phyloP scores from a whole-genome alignment of 1,139 yeast genomes.

The Zygosaccharomyces pseudobailii region DNA sequence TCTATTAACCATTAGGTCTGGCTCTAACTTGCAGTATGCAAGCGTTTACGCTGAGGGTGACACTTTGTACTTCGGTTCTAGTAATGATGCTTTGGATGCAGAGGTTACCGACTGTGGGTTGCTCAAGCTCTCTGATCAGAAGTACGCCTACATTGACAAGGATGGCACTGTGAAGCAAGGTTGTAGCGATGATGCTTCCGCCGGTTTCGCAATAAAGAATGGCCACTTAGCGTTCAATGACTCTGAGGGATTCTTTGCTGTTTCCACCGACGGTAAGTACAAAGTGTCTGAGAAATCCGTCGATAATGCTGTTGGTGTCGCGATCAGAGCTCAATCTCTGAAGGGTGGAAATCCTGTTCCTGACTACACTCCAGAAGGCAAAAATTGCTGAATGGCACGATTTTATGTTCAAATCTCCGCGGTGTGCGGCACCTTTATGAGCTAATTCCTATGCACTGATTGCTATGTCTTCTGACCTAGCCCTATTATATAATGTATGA shows the following conservation, averaged over 20 bases:
- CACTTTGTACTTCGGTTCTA: slow-evolving; percentile 16
- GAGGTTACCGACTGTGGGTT: slow-evolving; percentile 33
- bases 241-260: slow-evolving; percentile 23
- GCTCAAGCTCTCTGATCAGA: slow-evolving; percentile 27
- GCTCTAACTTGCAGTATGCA: slow-evolving; percentile 32
- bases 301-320: slow-evolving; percentile 14
- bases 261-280: slow-evolving; percentile 14
- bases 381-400: background rate
- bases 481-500: too few species aligned
- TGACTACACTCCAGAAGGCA: slow-evolving; percentile 16
- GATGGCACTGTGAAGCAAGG: slow-evolving; percentile 19
- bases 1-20: slow-evolving; percentile 33
- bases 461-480: too few species aligned
- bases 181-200: slow-evolving; percentile 23
- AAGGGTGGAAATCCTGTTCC: slow-evolving; percentile 13
- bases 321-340: slow-evolving; percentile 15
- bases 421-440: too few species aligned
- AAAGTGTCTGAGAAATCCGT: slow-evolving; percentile 5
- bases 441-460: too few species aligned
- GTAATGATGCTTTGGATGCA: slow-evolving; percentile 13
- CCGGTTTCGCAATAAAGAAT: slow-evolving; percentile 27
- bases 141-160: slow-evolving; percentile 25
- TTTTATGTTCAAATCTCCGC: too few species aligned
- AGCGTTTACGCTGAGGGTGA: slow-evolving; percentile 16
- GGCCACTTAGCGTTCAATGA: slow-evolving; percentile 27